phyloP scores from a whole-genome alignment of 306 rosid species.

The Sophora flavescens region DNA sequence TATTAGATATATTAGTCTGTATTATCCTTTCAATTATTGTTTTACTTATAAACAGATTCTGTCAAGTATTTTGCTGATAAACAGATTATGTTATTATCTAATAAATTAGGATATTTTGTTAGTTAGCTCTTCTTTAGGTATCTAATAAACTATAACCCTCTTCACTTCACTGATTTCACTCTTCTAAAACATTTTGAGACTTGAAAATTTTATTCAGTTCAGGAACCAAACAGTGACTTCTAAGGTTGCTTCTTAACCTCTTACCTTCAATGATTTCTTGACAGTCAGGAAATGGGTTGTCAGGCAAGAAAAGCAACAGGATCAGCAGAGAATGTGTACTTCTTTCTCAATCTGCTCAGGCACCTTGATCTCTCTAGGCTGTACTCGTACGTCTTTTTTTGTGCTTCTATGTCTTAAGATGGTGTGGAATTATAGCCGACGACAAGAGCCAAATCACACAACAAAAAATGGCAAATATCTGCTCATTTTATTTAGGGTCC shows the following conservation, averaged over 20 bases:
- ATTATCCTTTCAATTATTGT: too few species aligned
- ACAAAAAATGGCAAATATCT: conserved; percentile 34
- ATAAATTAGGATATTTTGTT: too few species aligned
- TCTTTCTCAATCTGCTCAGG: too few species aligned
- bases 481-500: too few species aligned
- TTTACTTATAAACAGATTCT: too few species aligned
- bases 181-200: conserved; percentile 15
- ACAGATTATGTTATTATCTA: too few species aligned
- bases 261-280: conserved; percentile 51
- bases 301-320: conserved; percentile 49
- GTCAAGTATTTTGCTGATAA: too few species aligned
- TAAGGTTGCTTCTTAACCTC: conserved; percentile 14
- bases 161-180: background rate
- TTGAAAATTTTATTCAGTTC: conserved; percentile 19
- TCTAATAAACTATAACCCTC: background rate
- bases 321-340: conserved; percentile 2
- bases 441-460: conserved; percentile 45
- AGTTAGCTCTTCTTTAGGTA: too few species aligned
- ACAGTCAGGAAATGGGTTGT: conserved; percentile 72
- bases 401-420: conserved; percentile 48
- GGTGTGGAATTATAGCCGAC: conserved; percentile 29
- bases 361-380: background rate
- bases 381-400: conserved; percentile 8
- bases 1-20: too few species aligned
- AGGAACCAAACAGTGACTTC: conserved; percentile 42